Conservation (phyloP, 1,284 basidiomycete genomes). For the Ganoderma sinense region DNA sequence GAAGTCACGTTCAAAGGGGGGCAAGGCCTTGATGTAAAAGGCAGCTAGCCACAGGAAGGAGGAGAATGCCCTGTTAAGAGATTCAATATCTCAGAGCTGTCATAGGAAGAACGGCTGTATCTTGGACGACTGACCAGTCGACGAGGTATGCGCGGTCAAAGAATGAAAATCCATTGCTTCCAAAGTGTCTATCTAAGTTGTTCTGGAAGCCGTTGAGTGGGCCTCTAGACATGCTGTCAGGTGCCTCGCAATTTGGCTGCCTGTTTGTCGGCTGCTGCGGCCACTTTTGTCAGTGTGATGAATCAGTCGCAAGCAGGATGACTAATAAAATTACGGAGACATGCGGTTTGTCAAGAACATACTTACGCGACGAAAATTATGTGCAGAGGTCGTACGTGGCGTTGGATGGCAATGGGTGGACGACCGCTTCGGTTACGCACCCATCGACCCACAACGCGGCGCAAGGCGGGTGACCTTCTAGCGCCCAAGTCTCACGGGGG, state of each 20-base stretch:
- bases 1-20: slow-evolving; percentile 64
- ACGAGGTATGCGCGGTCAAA: slow-evolving; percentile 46
- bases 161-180: slow-evolving; percentile 55
- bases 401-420: background rate
- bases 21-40: slow-evolving; percentile 45
- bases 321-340: background rate
- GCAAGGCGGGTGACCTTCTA: background rate
- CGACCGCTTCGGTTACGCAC: background rate
- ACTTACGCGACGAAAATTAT: background rate
- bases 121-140: slow-evolving; percentile 41
- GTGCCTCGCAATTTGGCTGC: background rate
- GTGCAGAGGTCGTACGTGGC: background rate
- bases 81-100: background rate
- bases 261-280: background rate
- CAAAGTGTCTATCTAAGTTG: slow-evolving; percentile 23
- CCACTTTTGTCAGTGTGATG: background rate
- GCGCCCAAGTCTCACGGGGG: background rate
- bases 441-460: background rate
- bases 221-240: background rate
- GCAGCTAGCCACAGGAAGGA: slow-evolving; percentile 53
- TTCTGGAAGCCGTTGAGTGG: background rate
- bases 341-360: background rate
- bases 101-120: background rate
- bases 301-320: background rate
- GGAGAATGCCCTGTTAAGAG: slow-evolving; percentile 50